Base-by-base conservation (phyloP, 2,329 filamentous ascomycete genomes). In the Colletotrichum lentis region DNA sequence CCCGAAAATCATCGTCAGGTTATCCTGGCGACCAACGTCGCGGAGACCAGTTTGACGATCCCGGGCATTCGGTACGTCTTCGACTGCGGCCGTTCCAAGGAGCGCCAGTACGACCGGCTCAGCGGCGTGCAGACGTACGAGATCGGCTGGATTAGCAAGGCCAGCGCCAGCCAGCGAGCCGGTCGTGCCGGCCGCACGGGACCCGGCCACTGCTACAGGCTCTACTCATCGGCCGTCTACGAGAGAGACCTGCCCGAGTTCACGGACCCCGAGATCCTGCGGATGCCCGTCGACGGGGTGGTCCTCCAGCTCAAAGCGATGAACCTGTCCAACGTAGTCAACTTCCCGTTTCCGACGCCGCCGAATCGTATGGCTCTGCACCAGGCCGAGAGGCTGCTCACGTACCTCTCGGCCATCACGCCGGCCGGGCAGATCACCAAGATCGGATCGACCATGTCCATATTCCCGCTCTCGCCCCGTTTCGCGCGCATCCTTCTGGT, bases 101-200 rank as follows among this genome's bases (percentile, higher is more conserved):
- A 97, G 77, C 91, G 95, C 70, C 91, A 90, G 66, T 98, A 96
- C 74, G 92, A 98, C 76, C 85, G 88, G n/a, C 82, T 88, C 12
- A 97, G 92, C 10, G 95, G 95, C 3, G 95, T 99, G 0, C 96
- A 99, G 77, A 97, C 91, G 75, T 99, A 97, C 76, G 92, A 97
- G 73, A 88, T 99, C 61, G 91, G 91, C 47, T 99, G 95, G 93
- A 96, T 98, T 76, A 97, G 94, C 81, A 98, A 99, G 81, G 96
- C 96, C 35, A 97, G 93, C 77, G 95, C 96, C 8, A 92, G 90
- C 72, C 96, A 99, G 79, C 88, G 96, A 77, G 89, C 93, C 67
- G 96, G 96, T 80, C 93, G 96, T 85, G 96, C 96, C 65, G 96
- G 96, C 71, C 90, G 96, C 84, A 99, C 95, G 4, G 95, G 94